Conservation (phyloP, 805 yeast genomes). For the Wickerhamomyces canadensis region DNA sequence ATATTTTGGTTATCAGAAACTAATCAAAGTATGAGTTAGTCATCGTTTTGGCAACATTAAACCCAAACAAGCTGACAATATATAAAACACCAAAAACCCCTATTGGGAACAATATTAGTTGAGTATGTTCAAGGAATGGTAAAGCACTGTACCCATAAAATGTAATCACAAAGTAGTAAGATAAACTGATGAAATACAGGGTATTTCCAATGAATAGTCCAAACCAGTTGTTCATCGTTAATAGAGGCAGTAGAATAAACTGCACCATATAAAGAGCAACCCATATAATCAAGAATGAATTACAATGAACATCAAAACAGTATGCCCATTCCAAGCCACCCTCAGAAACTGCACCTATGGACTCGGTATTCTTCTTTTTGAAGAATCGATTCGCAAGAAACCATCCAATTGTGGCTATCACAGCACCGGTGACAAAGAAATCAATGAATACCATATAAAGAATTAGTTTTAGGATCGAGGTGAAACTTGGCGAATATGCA, state of each 20-base stretch:
- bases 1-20: too few relatives aligned
- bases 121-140: slow-evolving; percentile 61
- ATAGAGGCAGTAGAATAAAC: slow-evolving; percentile 66
- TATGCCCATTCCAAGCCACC: slow-evolving; percentile 81
- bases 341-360: slow-evolving; percentile 27
- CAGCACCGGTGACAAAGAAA: slow-evolving; percentile 63
- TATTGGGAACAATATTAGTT: slow-evolving; percentile 57
- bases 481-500: slow-evolving; percentile 61
- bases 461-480: slow-evolving; percentile 60
- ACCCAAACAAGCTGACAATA: slow-evolving; percentile 57
- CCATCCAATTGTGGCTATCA: slow-evolving; percentile 74
- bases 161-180: slow-evolving; percentile 73
- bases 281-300: slow-evolving; percentile 82
- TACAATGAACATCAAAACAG: slow-evolving; percentile 92
- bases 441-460: slow-evolving; percentile 83
- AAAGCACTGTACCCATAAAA: slow-evolving; percentile 84
- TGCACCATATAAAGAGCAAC: slow-evolving; percentile 67
- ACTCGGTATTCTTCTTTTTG: slow-evolving; percentile 30
- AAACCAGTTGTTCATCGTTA: slow-evolving; percentile 58
- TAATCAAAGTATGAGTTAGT: slow-evolving; percentile 24
- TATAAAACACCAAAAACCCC: slow-evolving; percentile 54
- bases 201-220: slow-evolving; percentile 74
- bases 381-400: slow-evolving; percentile 60
- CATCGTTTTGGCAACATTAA: slow-evolving; percentile 70
- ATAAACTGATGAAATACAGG: slow-evolving; percentile 65